phyloP scores from a whole-genome alignment of 495 filamentous ascomycete genomes.

The Talaromyces adpressus region DNA sequence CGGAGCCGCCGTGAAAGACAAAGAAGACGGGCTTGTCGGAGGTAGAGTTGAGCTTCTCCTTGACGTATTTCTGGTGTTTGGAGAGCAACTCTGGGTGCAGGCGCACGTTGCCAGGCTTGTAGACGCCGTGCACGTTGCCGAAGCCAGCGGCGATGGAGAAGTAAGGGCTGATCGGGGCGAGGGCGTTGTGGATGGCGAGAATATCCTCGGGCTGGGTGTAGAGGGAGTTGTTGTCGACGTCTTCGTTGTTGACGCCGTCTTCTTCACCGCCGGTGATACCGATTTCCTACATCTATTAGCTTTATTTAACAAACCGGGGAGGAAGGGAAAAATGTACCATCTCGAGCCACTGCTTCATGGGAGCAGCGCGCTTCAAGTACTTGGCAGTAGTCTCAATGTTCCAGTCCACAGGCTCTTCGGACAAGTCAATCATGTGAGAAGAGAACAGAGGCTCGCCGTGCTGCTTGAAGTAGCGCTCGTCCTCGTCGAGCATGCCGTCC shows the following conservation, averaged over 20 bases:
- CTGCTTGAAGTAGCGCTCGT: slow-evolving; percentile 88
- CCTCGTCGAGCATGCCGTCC: slow-evolving; percentile 87
- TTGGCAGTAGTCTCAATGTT: slow-evolving; percentile 88
- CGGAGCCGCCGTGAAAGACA: slow-evolving; percentile 98
- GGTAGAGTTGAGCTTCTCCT: slow-evolving; percentile 57
- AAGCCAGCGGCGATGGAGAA: slow-evolving; percentile 98
- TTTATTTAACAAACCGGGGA: background rate
- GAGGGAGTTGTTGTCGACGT: slow-evolving; percentile 88
- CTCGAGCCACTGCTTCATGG: slow-evolving; percentile 98
- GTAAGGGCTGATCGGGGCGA: slow-evolving; percentile 77
- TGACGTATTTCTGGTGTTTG: slow-evolving; percentile 90
- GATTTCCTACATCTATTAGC: slow-evolving; percentile 45
- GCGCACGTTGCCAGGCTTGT: slow-evolving; percentile 96
- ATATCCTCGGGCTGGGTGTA: slow-evolving; percentile 99
- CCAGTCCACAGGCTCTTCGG: slow-evolving; percentile 76
- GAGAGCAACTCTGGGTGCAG: slow-evolving; percentile 88
- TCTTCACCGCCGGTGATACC: slow-evolving; percentile 85
- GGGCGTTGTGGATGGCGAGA: slow-evolving; percentile 75
- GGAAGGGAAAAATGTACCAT: slow-evolving; percentile 54
- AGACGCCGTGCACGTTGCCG: slow-evolving; percentile 98
- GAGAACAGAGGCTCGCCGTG: slow-evolving; percentile 91
- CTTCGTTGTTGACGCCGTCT: slow-evolving; percentile 52
- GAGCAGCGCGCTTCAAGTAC: slow-evolving; percentile 84
- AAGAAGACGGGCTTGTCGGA: slow-evolving; percentile 94
- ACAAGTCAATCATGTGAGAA: slow-evolving; percentile 95